Percentiles rank a stretch among this genome's conserved stretches.
Evolutionary conservation across 2,329 filamentous ascomycete species (phyloP).

Genomic region (Cladosporium sp.): DNA sequence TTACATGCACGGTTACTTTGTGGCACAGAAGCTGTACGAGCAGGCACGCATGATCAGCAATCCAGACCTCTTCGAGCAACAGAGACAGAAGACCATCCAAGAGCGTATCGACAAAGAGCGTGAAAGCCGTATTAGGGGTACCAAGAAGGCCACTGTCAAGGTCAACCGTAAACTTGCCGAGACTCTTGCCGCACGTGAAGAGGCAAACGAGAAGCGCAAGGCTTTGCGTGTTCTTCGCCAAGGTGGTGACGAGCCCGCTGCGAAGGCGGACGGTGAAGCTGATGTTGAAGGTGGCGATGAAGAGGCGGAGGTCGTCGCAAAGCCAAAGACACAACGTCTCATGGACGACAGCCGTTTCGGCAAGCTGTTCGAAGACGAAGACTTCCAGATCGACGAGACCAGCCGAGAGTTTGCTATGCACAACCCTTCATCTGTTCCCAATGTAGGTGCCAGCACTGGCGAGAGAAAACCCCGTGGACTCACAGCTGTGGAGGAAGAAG

Average conservation of each 20-base stretch:
- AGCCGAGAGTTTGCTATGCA: conserved; percentile 83
- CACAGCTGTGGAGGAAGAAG: conserved; percentile 63
- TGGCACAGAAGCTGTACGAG: conserved; percentile 91
- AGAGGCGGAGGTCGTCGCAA: conserved; percentile 34
- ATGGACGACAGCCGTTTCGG: conserved; percentile 86
- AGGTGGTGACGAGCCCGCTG: conserved; percentile 54
- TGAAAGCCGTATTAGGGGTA: conserved; percentile 89
- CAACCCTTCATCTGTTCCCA: conserved; percentile 75
- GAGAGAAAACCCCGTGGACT: conserved; percentile 51
- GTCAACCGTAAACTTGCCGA: conserved; percentile 79
- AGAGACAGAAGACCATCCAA: conserved; percentile 85
- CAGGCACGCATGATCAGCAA: conserved; percentile 91
- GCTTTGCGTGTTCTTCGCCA: conserved; percentile 57
- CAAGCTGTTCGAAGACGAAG: conserved; percentile 86
- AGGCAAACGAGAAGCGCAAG: conserved; percentile 59
- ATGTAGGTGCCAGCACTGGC: conserved; percentile 33
- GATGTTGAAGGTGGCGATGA: conserved; percentile 43
- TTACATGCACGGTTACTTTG: conserved; percentile 99
- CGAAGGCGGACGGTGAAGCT: conserved; percentile 52
- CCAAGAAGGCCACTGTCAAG: conserved; percentile 86
- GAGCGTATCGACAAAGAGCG: conserved; percentile 97
- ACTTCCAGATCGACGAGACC: conserved; percentile 87
- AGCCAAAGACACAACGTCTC: conserved; percentile 49
- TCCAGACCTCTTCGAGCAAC: conserved; percentile 90
- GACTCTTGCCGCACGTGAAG: conserved; percentile 66